Conservation (phyloP, 371 early-diverging fungal genomes). For the Rhizomucor pusillus region DNA sequence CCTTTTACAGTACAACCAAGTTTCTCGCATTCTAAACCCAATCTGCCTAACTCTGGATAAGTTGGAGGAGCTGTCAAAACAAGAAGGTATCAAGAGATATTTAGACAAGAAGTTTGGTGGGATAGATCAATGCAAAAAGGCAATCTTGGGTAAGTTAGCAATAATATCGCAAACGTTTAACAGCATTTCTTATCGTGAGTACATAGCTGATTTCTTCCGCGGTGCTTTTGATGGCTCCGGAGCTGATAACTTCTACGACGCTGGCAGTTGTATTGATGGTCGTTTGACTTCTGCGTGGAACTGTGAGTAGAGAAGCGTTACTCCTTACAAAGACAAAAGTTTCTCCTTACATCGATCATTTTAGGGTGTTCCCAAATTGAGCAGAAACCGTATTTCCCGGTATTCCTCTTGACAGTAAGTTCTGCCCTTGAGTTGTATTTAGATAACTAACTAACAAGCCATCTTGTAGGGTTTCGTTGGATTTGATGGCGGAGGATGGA, state of each 20-base stretch:
- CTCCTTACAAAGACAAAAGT: background rate
- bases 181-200: background rate
- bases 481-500: slow-evolving; percentile 67
- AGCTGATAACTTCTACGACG: slow-evolving; percentile 92
- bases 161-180: background rate
- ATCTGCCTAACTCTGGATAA: slow-evolving; percentile 75
- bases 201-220: slow-evolving; percentile 85
- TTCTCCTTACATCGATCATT: background rate
- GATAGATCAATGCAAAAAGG: slow-evolving; percentile 58
- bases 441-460: background rate
- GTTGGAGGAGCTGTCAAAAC: slow-evolving; percentile 60
- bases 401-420: slow-evolving; percentile 81
- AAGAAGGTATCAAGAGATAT: slow-evolving; percentile 59
- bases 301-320: slow-evolving; percentile 46
- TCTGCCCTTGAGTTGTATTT: background rate
- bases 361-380: slow-evolving; percentile 84
- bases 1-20: slow-evolving; percentile 85
- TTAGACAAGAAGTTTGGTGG: slow-evolving; percentile 72
- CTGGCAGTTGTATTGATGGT: slow-evolving; percentile 97
- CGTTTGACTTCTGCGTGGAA: slow-evolving; percentile 94
- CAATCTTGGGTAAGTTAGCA: slow-evolving; percentile 54
- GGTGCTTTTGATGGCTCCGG: slow-evolving; percentile 97
- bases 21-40: slow-evolving; percentile 89
- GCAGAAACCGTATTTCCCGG: slow-evolving; percentile 85
- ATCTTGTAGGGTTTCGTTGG: slow-evolving; percentile 69